phyloP scores from a whole-genome alignment of 352 stramenopile genomes.

The Globisporangium spiculum region DNA sequence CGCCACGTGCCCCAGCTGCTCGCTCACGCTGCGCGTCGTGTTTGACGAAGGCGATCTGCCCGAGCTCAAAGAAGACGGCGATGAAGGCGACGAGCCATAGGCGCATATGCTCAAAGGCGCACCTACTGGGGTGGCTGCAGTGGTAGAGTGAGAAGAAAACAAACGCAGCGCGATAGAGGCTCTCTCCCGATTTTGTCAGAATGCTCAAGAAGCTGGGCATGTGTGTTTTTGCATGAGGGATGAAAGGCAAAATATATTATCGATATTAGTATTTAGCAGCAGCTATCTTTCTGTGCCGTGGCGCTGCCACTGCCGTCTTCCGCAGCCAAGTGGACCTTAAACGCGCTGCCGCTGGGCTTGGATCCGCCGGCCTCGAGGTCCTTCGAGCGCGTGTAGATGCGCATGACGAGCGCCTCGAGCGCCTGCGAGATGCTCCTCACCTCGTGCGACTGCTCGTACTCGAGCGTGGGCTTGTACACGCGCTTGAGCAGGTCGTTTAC shows the following conservation, averaged over 20 bases:
- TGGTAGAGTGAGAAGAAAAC: not conserved
- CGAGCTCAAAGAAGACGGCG: conserved; percentile 59
- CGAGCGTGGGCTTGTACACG: conserved; percentile 29
- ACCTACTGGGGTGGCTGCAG: not conserved
- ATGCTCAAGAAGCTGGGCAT: not conserved
- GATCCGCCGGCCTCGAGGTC: conserved; percentile 44
- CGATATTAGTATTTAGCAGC: conserved; percentile 34
- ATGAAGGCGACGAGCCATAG: conserved; percentile 21
- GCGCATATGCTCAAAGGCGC: not conserved
- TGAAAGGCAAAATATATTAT: conserved; percentile 13
- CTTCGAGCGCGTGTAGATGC: conserved; percentile 70
- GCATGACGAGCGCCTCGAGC: conserved; percentile 59
- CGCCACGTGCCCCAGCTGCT: conserved; percentile 95
- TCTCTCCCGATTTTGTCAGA: not conserved
- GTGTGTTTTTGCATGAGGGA: not conserved
- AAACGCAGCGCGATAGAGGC: not conserved
- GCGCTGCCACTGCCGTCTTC: not conserved
- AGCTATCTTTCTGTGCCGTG: conserved; percentile 23
- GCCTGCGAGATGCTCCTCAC: conserved; percentile 50
- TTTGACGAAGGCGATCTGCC: conserved; percentile 91
- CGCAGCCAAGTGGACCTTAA: conserved; percentile 31
- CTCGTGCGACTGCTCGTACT: conserved; percentile 45
- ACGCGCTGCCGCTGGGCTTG: conserved; percentile 44
- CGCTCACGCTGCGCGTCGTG: conserved; percentile 94
- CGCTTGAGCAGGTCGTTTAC: conserved; percentile 28